Conservation (phyloP, 2,329 filamentous ascomycete species). For the Penicillium thymicola region DNA sequence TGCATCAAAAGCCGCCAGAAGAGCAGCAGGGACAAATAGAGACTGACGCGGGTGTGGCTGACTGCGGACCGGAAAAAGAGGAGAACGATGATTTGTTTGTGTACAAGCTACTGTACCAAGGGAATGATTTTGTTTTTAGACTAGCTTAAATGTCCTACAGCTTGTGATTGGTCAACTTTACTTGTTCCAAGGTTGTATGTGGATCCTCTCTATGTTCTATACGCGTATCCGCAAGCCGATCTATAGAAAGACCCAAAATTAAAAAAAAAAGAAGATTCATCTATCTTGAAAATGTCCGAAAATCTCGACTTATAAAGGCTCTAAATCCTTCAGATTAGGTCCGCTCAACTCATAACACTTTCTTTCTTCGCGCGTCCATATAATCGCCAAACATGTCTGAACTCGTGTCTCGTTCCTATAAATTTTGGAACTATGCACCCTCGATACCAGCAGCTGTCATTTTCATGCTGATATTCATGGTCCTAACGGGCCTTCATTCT, state of each 20-base stretch:
- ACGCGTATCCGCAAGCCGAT: constrained; percentile 1
- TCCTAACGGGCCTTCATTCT: constrained; percentile 7
- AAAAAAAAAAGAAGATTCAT: neutral
- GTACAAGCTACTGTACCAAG: neutral
- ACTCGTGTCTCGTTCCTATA: constrained; percentile 7
- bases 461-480: constrained; percentile 13
- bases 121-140: neutral
- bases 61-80: neutral
- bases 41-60: neutral
- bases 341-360: neutral
- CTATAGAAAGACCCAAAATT: neutral
- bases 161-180: neutral
- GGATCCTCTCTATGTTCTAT: neutral
- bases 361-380: neutral
- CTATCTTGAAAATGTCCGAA: neutral
- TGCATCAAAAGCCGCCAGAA: neutral
- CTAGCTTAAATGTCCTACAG: neutral
- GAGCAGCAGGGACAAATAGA: neutral
- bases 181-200: neutral
- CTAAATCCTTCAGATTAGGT: neutral
- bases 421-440: constrained; percentile 13
- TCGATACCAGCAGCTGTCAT: constrained; percentile 14
- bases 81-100: neutral
- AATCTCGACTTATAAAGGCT: neutral
- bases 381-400: neutral